Base-by-base conservation (phyloP, 2,329 filamentous ascomycete species). In the Ciborinia camelliae region DNA sequence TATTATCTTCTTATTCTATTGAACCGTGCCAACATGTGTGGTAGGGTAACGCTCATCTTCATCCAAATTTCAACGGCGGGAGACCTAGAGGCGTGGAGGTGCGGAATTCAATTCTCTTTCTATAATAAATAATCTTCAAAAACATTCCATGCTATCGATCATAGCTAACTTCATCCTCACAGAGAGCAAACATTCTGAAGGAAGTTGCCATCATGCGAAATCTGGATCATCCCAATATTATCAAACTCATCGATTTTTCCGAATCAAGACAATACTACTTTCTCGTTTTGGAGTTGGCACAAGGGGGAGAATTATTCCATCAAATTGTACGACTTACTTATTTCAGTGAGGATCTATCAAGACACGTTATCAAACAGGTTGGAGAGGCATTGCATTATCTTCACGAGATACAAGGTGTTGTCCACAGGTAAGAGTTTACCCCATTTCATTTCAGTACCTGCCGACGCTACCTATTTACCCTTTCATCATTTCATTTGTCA, bases 121-220 rank as follows among this genome's bases (percentile, higher is more conserved):
- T 48, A 51, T 35, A n/a, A n/a, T n/a, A n/a, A n/a, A n/a, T n/a
- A n/a, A n/a, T 28, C 35, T 32, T 63, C 20, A 45, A 52, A 43
- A 50, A 53, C 41, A 35, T 15, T 14, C 28, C 26, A 30, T 39
- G 8, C 8, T 20, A 37, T 28, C 23, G 14, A 15, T 32, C 23
- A 32, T 41, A 23, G 47, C 67, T 71, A 64, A 68, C 61, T 37
- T 53, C 51, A 66, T 45, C 23, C 53, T 23, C 61, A 53, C 77
- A 99, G 95, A 86, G 95, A 79, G 91, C 94, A 69, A 99, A 98
- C 74, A 98, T 99, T 70, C 81, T 99, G 67, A 99, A 99, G 79
- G 95, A 99, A 78, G 95, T 99, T 18, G 91, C 97, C 74, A 99
- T 99, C 72, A 99, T 99, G 94, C 91, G 93, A 69, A 90, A 96